Evolutionary conservation across 73 alveolate genomes (phyloP).

Genomic region (Stentor coeruleus): DNA sequence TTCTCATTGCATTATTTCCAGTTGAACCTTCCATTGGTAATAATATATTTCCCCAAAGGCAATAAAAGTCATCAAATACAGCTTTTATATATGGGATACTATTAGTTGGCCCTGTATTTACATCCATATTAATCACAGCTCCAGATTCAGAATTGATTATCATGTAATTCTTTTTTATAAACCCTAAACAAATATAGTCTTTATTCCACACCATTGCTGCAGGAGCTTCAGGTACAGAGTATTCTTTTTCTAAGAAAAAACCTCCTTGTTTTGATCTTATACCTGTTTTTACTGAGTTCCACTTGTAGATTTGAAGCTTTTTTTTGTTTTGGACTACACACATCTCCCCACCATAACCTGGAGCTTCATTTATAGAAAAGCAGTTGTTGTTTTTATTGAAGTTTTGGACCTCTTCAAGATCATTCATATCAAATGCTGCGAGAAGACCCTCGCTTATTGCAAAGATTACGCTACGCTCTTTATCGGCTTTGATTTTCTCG

Average conservation of each 20-base stretch:
- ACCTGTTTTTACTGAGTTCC: neutral
- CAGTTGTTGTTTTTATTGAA: conserved; percentile 1
- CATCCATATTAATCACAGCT: neutral
- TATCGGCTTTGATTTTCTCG: conserved; percentile 19
- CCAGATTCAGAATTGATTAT: conserved; percentile 15
- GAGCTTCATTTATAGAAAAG: conserved; percentile 20
- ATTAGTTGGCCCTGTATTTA: conserved; percentile 6
- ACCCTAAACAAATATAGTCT: conserved; percentile 2
- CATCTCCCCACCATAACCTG: neutral
- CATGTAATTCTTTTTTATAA: conserved; percentile 14
- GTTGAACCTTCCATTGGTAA: conserved; percentile 19
- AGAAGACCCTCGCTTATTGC: neutral
- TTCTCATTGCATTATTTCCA: conserved; percentile 23
- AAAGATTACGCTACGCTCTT: neutral
- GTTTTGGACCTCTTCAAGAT: conserved; percentile 25
- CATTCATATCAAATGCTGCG: conserved; percentile 10
- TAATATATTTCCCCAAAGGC: conserved; percentile 18
- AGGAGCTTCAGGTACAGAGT: neutral
- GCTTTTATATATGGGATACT: conserved; percentile 21
- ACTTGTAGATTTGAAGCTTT: neutral
- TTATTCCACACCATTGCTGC: conserved; percentile 22
- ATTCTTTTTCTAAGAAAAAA: conserved; percentile 5
- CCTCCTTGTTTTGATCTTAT: neutral
- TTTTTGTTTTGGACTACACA: conserved; percentile 17
- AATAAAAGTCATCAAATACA: conserved; percentile 18